Evolutionary conservation across 1,139 yeast species (phyloP).

Genomic region (Blastobotrys illinoisensis): DNA sequence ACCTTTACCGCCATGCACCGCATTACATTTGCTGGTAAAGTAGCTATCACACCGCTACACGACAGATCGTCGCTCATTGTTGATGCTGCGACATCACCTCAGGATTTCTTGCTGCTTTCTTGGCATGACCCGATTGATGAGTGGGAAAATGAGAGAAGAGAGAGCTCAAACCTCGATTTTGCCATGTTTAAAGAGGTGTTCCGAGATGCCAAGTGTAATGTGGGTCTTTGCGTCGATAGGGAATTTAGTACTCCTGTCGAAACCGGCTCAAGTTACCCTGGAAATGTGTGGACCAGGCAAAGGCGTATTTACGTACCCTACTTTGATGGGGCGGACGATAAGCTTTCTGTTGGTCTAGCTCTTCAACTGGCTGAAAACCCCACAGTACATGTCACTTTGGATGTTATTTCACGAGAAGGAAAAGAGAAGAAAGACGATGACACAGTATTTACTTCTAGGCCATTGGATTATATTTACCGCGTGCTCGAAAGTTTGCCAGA

Average conservation of each 20-base stretch:
- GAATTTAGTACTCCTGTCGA: not conserved
- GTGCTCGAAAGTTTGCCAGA: not conserved
- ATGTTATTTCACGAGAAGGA: not conserved
- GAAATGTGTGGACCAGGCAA: not conserved
- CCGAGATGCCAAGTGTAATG: not conserved
- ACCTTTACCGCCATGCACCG: constrained; percentile 49
- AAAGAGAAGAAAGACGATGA: not conserved
- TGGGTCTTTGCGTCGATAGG: not conserved
- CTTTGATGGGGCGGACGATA: not conserved
- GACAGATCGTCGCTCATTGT: constrained; percentile 32
- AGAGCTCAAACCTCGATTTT: not conserved
- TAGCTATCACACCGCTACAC: constrained; percentile 45
- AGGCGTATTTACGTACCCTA: not conserved
- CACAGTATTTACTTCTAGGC: not conserved
- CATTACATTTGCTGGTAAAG: constrained; percentile 47
- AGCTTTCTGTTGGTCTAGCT: not conserved
- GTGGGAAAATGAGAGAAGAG: not conserved
- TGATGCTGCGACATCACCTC: constrained; percentile 2
- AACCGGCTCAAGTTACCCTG: not conserved
- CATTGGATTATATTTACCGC: not conserved
- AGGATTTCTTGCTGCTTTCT: not conserved
- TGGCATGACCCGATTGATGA: not conserved
- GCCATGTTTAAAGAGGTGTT: not conserved
- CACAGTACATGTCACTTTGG: not conserved
- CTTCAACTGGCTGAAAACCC: not conserved